Evolutionary conservation across 768 basidiomycete species (phyloP).

Genomic region (Mycena galopus): DNA sequence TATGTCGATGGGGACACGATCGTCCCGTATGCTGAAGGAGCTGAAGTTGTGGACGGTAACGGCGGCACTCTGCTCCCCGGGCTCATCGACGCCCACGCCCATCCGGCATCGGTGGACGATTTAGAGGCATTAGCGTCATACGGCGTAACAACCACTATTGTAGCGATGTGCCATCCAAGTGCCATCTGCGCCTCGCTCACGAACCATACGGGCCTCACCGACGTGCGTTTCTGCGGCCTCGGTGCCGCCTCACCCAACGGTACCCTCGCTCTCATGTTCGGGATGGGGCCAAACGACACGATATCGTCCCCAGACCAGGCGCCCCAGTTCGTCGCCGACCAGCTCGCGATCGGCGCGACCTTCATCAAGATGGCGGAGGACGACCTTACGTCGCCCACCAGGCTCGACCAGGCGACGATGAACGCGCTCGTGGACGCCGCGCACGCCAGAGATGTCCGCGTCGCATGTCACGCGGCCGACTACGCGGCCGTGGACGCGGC

Average conservation of each 20-base stretch:
- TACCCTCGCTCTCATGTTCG: background rate
- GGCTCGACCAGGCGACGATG: conserved; percentile 14
- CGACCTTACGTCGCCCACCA: background rate
- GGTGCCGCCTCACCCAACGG: conserved; percentile 10
- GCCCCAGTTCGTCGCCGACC: conserved; percentile 13
- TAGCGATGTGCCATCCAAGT: conserved; percentile 1
- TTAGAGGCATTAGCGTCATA: conserved; percentile 19
- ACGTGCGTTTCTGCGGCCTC: conserved; percentile 11
- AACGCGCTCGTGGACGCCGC: conserved; percentile 15
- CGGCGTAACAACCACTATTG: conserved; percentile 24
- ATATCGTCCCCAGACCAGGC: conserved; percentile 13
- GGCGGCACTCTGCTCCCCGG: conserved; percentile 13
- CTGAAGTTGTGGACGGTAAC: conserved; percentile 19
- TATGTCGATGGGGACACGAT: conserved; percentile 4
- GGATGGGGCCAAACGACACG: background rate
- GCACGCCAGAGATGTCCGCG: background rate
- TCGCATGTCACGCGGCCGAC: conserved; percentile 16
- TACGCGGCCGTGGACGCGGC: conserved; percentile 4
- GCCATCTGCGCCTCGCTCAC: conserved; percentile 5
- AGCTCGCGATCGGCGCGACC: conserved; percentile 15
- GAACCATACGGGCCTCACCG: conserved; percentile 21
- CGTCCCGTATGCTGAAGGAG: background rate
- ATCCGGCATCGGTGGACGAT: conserved; percentile 8
- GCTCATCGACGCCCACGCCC: conserved; percentile 28
- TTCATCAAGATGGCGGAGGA: conserved; percentile 21